Percentiles rank a stretch among this genome's conserved stretches.
These are phyloP conservation scores for Asterochloris sp. DNA, from an alignment of 139 green algal species.

Conservation along the genomic window DNA sequence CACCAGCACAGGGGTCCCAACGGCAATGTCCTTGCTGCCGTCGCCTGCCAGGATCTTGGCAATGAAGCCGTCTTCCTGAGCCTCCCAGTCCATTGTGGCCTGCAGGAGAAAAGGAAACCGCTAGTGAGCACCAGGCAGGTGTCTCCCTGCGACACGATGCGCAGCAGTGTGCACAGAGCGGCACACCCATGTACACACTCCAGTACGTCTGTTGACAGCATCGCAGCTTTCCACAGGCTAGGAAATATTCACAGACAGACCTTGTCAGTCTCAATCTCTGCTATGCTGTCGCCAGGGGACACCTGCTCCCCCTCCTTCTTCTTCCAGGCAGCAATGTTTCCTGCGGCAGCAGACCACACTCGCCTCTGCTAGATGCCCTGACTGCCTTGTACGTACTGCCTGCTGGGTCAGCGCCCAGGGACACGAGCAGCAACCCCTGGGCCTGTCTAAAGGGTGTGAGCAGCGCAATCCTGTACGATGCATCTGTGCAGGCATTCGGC, in stretches of 20 bases:
- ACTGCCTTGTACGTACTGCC: too few species aligned
- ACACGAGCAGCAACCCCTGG: too few species aligned
- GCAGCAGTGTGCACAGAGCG: background rate
- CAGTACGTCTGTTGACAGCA: background rate
- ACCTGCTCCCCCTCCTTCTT: conserved; percentile 71
- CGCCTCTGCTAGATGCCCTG: too few species aligned
- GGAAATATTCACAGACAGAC: conserved; percentile 1
- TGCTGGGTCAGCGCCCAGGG: too few species aligned
- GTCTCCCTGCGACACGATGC: background rate
- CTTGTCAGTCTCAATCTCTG: conserved; percentile 96
- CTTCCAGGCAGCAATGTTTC: conserved; percentile 86
- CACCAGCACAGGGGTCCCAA: conserved; percentile 67
- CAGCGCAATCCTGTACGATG: too few species aligned
- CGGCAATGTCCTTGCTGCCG: conserved; percentile 49
- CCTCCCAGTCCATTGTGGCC: conserved; percentile 91
- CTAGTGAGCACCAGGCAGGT: background rate
- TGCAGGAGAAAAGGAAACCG: conserved; percentile 24
- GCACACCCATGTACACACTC: background rate
- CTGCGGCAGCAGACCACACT: conserved; percentile 17
- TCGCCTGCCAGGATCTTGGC: conserved; percentile 63
- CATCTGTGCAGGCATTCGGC: too few species aligned
- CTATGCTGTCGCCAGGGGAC: conserved; percentile 66
- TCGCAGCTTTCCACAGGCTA: background rate
- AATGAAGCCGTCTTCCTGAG: conserved; percentile 65
- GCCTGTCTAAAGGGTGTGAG: too few species aligned